Conservation (phyloP, 2,329 filamentous ascomycete genomes). For the Nigrospora oryzae region DNA sequence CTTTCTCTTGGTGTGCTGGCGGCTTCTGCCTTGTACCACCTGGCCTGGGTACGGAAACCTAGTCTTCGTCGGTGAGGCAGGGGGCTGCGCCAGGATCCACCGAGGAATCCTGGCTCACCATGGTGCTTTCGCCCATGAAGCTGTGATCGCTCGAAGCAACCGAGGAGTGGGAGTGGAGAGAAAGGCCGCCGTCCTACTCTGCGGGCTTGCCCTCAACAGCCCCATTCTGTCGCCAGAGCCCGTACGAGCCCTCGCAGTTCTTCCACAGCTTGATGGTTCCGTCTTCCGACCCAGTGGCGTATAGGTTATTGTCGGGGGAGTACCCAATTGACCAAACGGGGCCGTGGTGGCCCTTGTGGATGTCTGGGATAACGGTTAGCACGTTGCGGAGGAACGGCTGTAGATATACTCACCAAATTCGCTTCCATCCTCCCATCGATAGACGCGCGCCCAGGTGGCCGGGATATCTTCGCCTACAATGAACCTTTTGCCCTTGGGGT, state of each 20-base stretch:
- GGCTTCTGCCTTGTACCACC: too few relatives aligned
- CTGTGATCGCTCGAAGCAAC: neutral
- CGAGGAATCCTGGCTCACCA: too few relatives aligned
- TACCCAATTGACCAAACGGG: constrained; percentile 96
- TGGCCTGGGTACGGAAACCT: too few relatives aligned
- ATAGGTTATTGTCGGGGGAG: constrained; percentile 90
- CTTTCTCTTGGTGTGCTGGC: too few relatives aligned
- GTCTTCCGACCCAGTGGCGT: constrained; percentile 93
- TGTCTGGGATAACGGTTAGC: constrained; percentile 45
- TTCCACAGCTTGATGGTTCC: constrained; percentile 93
- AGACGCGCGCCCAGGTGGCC: constrained; percentile 95
- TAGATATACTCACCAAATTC: constrained; percentile 55
- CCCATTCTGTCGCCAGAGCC: constrained; percentile 40
- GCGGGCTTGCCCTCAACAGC: constrained; percentile 19
- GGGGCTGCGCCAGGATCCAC: too few relatives aligned
- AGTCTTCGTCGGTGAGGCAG: too few relatives aligned
- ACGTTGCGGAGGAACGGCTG: neutral
- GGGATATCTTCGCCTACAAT: constrained; percentile 80
- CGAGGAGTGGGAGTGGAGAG: constrained; percentile 3
- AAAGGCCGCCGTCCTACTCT: constrained; percentile 25
- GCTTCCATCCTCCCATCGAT: constrained; percentile 74
- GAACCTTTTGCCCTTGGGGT: constrained; percentile 71
- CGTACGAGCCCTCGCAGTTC: constrained; percentile 58
- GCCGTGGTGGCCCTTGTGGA: constrained; percentile 93
- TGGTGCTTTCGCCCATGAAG: neutral